Evolutionary conservation across 805 yeast species (phyloP).

Genomic region (Saccharomycopsis sp.): DNA sequence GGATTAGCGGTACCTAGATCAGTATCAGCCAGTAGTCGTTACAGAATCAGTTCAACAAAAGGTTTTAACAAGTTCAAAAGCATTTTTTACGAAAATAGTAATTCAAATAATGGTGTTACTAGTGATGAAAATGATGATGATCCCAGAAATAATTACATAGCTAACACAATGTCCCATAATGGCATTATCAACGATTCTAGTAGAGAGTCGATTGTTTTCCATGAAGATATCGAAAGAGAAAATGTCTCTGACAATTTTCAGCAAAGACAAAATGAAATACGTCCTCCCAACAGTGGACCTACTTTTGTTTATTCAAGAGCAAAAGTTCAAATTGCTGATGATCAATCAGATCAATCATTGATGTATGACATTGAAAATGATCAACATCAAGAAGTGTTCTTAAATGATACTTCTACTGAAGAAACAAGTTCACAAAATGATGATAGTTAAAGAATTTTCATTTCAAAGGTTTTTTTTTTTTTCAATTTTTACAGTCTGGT

Average conservation of each 20-base stretch:
- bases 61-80: background rate
- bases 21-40: constrained; percentile 24
- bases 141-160: background rate
- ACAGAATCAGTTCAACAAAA: constrained; percentile 13
- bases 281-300: background rate
- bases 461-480: no score
- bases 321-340: constrained; percentile 3
- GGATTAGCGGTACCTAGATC: constrained; percentile 51
- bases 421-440: no score
- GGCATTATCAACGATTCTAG: no score
- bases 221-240: background rate
- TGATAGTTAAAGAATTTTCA: no score
- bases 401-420: no score
- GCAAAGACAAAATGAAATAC: background rate
- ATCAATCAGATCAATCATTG: no score
- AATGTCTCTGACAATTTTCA: background rate
- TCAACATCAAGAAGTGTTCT: no score
- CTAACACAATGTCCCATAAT: background rate
- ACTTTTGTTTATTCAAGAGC: constrained; percentile 5
- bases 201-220: no score
- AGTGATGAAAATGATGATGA: background rate
- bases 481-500: background rate
- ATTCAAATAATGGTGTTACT: background rate
- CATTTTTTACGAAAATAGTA: background rate
- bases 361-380: no score